These are phyloP conservation scores for Exophiala sp. DNA, from an alignment of 2,329 filamentous ascomycete genomes.

Conservation along the genomic window DNA sequence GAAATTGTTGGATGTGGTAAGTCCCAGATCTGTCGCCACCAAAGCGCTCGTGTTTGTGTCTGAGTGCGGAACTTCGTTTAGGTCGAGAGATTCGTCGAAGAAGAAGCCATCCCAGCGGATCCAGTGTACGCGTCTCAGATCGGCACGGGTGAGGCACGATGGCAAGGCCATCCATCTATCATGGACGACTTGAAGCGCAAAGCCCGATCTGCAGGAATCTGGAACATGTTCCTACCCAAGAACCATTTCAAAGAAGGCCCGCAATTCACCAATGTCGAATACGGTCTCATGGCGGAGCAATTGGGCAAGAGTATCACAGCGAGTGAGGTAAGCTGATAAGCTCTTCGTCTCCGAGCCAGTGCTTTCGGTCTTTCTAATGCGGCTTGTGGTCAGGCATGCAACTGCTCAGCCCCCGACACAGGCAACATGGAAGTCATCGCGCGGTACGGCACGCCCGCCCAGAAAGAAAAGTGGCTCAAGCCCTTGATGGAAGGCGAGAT, in stretches of 20 bases:
- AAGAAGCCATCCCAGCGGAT: constrained; percentile 88
- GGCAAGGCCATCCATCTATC: constrained; percentile 73
- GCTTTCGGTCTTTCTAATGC: not conserved
- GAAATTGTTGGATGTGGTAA: constrained; percentile 72
- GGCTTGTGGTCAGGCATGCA: constrained; percentile 35
- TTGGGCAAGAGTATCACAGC: constrained; percentile 81
- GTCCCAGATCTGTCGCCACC: constrained; percentile 37
- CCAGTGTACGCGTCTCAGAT: constrained; percentile 75
- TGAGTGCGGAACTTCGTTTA: constrained; percentile 29
- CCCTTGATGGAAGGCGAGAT: constrained; percentile 82
- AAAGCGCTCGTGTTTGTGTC: not conserved
- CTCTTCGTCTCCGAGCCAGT: not conserved
- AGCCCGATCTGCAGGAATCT: constrained; percentile 78
- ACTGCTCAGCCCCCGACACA: constrained; percentile 87
- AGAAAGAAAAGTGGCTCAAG: constrained; percentile 74
- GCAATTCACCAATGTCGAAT: constrained; percentile 83
- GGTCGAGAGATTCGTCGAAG: constrained; percentile 95
- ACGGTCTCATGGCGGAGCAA: constrained; percentile 97
- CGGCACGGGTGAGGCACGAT: constrained; percentile 66
- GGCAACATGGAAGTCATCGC: constrained; percentile 95
- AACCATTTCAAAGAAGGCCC: constrained; percentile 94
- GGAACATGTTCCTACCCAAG: constrained; percentile 98
- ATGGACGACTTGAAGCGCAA: constrained; percentile 87
- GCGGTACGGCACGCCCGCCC: constrained; percentile 74
- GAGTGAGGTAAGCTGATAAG: constrained; percentile 64